Base-by-base conservation (phyloP, 2,329 filamentous ascomycete species). In the Dactylellina leptospora region DNA sequence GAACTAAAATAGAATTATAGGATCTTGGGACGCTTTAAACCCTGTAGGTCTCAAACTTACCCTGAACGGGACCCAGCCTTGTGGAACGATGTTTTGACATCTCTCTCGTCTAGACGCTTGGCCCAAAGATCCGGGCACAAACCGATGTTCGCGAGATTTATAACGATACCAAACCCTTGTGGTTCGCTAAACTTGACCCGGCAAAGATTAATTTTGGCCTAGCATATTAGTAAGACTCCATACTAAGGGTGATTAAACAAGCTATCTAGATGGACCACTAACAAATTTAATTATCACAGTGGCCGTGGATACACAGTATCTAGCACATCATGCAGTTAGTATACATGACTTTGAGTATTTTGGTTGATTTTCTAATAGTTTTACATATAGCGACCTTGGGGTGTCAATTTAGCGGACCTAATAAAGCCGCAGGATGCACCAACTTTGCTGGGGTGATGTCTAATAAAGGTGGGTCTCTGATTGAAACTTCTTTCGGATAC, bases 141-240 rank as follows among this genome's bases (percentile, higher is more conserved):
- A 80, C 79, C 27, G 74, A 80, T 20, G 76, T 86, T 1, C 74
- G 76, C 0, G 82, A 84, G 36, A 82, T 84, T 16, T 60, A 73
- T 1, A 78, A 78, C 2, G 76, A 78, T 2, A 77, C 80, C 0
- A 50, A 79, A 0, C 80, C 81, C 0, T 64, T 85, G 0, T 84
- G 81, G 81, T 82, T 79, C 55, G 80, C 79, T 36, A 78, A 78
- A 0, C 59, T 84, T 0, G 73, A 81, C 45, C 79, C 81, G 0
- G 45, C 56, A 1, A 83, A 84, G 69, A 76, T 85, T 33, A 82
- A 82, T 63, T 76, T 85, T 3, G 84, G 83, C 0, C 53, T 84
- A 0, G 82, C 82, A 0, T 80, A 79, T 48, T 85, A 85, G 59
- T 62, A 36, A 54, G 59, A 25, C 16, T 8, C 20, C 10, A 27